A percentile compares a stretch with the other conserved stretches of the same genome.
Evolutionary conservation across 257 asterid genomes (phyloP).

Genomic region (Fraxinus excelsior): DNA sequence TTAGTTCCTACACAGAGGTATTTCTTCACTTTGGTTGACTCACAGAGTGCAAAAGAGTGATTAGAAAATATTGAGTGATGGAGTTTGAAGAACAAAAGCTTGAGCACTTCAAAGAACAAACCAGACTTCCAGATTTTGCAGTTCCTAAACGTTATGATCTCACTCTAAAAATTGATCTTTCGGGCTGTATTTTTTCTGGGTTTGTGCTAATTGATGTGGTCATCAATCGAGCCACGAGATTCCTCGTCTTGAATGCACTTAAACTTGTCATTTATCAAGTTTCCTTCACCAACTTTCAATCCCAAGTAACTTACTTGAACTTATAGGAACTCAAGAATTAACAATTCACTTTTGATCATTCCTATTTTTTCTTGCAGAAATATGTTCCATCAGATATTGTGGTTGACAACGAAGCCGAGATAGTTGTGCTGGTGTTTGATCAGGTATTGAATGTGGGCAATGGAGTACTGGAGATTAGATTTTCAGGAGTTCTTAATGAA

Average conservation of each 20-base stretch:
- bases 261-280: slow-evolving; percentile 31
- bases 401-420: slow-evolving; percentile 38
- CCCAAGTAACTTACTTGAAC: slow-evolving; percentile 9
- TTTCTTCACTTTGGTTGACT: background rate
- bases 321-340: background rate
- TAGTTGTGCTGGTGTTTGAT: slow-evolving; percentile 35
- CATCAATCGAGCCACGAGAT: slow-evolving; percentile 22
- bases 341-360: background rate
- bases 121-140: slow-evolving; percentile 41
- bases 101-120: slow-evolving; percentile 32
- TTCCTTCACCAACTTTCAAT: slow-evolving; percentile 25
- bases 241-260: slow-evolving; percentile 34
- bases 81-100: slow-evolving; percentile 24
- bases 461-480: slow-evolving; percentile 34
- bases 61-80: slow-evolving; percentile 15
- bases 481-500: slow-evolving; percentile 43
- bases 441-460: slow-evolving; percentile 32
- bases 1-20: background rate
- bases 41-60: background rate
- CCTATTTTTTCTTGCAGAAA: slow-evolving; percentile 30
- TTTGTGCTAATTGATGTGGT: slow-evolving; percentile 22
- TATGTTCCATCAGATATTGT: slow-evolving; percentile 33
- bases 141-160: slow-evolving; percentile 44
- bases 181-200: slow-evolving; percentile 32
- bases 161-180: slow-evolving; percentile 35